Base-by-base conservation (phyloP, 306 rosid species). In the Arachis hypogaea region DNA sequence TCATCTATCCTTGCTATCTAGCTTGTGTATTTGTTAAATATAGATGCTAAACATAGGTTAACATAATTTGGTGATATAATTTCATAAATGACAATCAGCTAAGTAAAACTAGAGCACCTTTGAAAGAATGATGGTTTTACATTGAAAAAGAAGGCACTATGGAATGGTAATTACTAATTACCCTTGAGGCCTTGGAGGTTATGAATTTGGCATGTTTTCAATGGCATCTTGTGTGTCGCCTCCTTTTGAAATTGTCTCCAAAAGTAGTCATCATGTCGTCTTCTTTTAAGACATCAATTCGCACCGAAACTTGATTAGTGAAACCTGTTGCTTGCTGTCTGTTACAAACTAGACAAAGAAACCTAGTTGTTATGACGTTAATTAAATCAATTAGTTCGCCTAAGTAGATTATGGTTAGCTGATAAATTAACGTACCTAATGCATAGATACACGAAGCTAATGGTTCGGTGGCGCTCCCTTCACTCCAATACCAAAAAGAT, bases 201-300 rank as follows among this genome's bases (percentile, higher is more conserved):
- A 56, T 18, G 38, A 1, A 33, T 33, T 33, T 33, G 38, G 38
- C 4, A 33, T 33, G 38, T 4, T 33, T 33, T 47, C 76, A 49
- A 0, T 49, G 54, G 4, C 54, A 1, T 9, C 54, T 49, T 3
- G 4, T 2, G 12, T 51, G 22, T 11, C 92, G 1, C 84, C 85
- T 1, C 88, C 87, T 73, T 85, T 89, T 55, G 38, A 33, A 33
- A 2, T 33, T 33, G 38, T 33, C 4, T 33, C 38, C 51, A 2
- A 46, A 3, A 46, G 11, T 10, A 46, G 11, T 10, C 51, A 46
- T 10, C 51, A 9, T 4, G 2, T 7, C 8, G 51, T 46, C 51
- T 9, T 46, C 51, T 10, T 7, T 3, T 10, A 11, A 46, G 51
- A 46, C 51, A 10, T 46, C 8, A 46, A 9, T 8, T 46, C n/a